Percentiles rank a stretch among this genome's conserved stretches.
These are phyloP conservation scores for Diatrype stigma DNA, from an alignment of 2,329 filamentous ascomycete species.

Conservation along the genomic window DNA sequence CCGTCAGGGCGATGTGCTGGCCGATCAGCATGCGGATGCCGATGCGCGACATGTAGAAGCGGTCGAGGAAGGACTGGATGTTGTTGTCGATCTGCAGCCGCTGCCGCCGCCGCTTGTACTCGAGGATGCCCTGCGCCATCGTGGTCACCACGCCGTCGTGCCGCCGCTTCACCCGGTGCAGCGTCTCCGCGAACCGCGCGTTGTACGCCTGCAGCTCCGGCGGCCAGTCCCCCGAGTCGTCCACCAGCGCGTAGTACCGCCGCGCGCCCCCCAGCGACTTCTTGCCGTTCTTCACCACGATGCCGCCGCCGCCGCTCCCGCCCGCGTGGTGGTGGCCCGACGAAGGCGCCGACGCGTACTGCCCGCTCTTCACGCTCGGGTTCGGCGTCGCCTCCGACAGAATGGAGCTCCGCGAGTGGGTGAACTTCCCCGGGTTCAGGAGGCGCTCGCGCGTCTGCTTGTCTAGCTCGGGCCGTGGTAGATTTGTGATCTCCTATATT, in stretches of 20 bases:
- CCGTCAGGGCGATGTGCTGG: slow-evolving; percentile 94
- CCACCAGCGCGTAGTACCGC: slow-evolving; percentile 88
- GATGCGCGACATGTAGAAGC: slow-evolving; percentile 99
- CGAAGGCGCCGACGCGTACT: slow-evolving; percentile 62
- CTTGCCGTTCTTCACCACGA: slow-evolving; percentile 26
- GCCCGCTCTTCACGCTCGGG: slow-evolving; percentile 80
- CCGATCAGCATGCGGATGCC: slow-evolving; percentile 99
- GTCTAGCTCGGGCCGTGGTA: slow-evolving; percentile 72
- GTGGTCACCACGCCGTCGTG: slow-evolving; percentile 98
- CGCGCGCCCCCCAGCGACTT: slow-evolving; percentile 63
- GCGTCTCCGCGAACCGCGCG: slow-evolving; percentile 77
- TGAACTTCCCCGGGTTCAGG: slow-evolving; percentile 58
- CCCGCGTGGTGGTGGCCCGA: slow-evolving; percentile 41
- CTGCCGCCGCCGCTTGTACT: slow-evolving; percentile 95
- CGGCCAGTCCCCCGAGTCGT: slow-evolving; percentile 86
- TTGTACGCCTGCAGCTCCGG: slow-evolving; percentile 94
- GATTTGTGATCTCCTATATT: slow-evolving; percentile 78
- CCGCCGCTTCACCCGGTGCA: slow-evolving; percentile 91
- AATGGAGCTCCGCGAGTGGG: slow-evolving; percentile 54
- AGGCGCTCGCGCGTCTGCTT: slow-evolving; percentile 75
- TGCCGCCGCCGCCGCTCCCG: slow-evolving; percentile 12
- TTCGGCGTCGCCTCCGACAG: slow-evolving; percentile 83
- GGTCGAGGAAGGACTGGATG: slow-evolving; percentile 95
- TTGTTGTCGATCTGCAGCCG: slow-evolving; percentile 97
- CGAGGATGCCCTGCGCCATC: slow-evolving; percentile 93